Evolutionary conservation across 2,329 filamentous ascomycete genomes (phyloP), one percentile per base, ranked within the genome.

Genomic region (Arthrobotrys pseudoclavata): DNA sequence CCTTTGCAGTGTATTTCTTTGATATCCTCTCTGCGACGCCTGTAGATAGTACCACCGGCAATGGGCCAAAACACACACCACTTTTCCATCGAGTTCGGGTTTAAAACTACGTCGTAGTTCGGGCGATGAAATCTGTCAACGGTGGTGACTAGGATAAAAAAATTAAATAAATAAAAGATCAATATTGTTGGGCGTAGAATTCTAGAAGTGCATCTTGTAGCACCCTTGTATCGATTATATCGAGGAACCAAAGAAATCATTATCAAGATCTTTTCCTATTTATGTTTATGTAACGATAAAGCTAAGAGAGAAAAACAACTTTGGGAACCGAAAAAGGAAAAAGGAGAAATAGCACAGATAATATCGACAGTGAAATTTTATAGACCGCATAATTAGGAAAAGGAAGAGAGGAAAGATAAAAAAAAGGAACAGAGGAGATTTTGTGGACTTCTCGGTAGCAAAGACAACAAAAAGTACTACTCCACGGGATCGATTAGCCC

Each of bases 351-450:
- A 70, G 60, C 12, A 60, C 20, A 60, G 31, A 18, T 61, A 76
- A 76, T 76, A 76, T 76, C 72, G 45, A 76, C 72, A 76, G 66
- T 69, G 72, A 76, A 76, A 66, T 70, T 76, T 69, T 57, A 40
- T 66, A 69, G 66, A 18, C 66, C 55, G 18, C 55, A 60, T 26
- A 50, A 69, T 69, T 69, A 69, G 47, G 53, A 55, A 76, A 69
- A 60, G 37, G 18, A 4, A 57, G 63, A 34, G 53, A 40, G 20
- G n/a, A 34, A 47, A 45, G 9, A 50, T 5, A 50, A 22, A 47
- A 4, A 24, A 55, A 42, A 29, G 29, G 3, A 68, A 68, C 26
- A 69, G 60, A 70, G 72, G 60, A 66, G 57, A 66, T 52, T 61
- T 52, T 13, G 29, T 47, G 47, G 29, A 42, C 52, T 24, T 20